Base-by-base conservation (phyloP, 176 grass and related monocot genomes). In the Rhynchospora tenuis region DNA sequence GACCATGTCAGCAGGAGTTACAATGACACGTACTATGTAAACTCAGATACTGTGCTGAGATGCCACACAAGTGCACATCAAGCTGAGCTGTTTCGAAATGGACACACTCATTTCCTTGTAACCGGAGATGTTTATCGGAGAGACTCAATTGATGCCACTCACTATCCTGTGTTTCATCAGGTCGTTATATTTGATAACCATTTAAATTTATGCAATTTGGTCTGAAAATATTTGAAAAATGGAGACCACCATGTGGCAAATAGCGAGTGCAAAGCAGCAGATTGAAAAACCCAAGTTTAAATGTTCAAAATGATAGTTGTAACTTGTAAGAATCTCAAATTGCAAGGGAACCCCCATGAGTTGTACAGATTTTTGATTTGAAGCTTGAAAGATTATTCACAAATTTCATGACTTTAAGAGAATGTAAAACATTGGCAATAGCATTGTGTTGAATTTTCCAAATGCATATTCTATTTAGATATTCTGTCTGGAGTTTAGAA, bases 101-200 rank as follows among this genome's bases (percentile, higher is more conserved):
- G 96, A 20, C 93, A 91, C 83, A 91, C 85, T 73, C 91, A 93
- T 67, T 95, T 98, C 82, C 96, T 98, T 90, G 96, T 98, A 61
- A 98, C 86, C 33, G 96, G 93, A 9, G 96, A 98, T 88, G 96
- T 98, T 73, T 98, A 98, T 79, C 96, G 96, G 69, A 93, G 96
- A 71, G 96, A 98, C 81, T 91, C 93, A 29, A 98, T 98, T 83
- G 96, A 98, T 83, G 86, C 91, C 77, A 98, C 96, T 83, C 96
- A 98, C 75, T 98, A 98, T 89, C 96, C 96, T 61, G 91, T 95
- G 45, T 98, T 98, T 88, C 96, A 98, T 91, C 87, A 89, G 82
- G 87, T 88, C 67, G 59, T 77, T 51, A 23, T 81, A 1, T 24
- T 63, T 62, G 42, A 24, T 13, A 64, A 81, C 38, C 59, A 81